A percentile compares a stretch with the other conserved stretches of the same genome.
These are phyloP conservation scores for Lentinula edodes DNA, from an alignment of 768 basidiomycete genomes.

Conservation along the genomic window DNA sequence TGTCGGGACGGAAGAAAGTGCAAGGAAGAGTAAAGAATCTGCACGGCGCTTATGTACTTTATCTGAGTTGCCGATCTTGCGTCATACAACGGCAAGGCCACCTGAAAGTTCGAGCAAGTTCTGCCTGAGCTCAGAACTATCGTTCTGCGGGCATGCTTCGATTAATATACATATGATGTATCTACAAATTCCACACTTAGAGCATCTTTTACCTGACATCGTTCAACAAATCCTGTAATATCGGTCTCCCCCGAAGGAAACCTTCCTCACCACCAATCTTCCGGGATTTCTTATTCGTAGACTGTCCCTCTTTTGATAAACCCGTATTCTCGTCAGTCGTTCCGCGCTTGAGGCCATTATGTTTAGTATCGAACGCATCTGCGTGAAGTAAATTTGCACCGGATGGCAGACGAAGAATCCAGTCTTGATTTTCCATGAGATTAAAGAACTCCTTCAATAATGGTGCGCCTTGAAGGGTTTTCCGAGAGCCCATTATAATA, in stretches of 20 bases:
- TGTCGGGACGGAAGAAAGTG: not conserved
- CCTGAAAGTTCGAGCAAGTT: not conserved
- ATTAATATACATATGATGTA: not conserved
- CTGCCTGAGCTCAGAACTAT: not conserved
- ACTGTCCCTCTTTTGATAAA: conserved; percentile 5
- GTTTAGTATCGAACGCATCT: conserved; percentile 10
- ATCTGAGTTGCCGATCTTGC: not conserved
- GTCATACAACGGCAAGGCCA: not conserved
- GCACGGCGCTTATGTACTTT: not conserved
- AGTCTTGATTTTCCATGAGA: conserved; percentile 64
- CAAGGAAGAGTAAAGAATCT: not conserved
- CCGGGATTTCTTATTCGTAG: conserved; percentile 5
- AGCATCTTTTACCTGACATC: conserved; percentile 16
- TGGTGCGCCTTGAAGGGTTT: conserved; percentile 58
- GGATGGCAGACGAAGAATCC: conserved; percentile 61
- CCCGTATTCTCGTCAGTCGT: not conserved
- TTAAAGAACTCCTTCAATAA: conserved; percentile 72
- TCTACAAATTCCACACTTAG: not conserved
- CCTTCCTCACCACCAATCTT: conserved; percentile 25
- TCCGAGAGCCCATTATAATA: conserved; percentile 83
- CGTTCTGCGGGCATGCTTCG: too few species aligned
- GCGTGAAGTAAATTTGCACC: conserved; percentile 52
- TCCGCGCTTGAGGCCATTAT: not conserved
- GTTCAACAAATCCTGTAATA: conserved; percentile 58
- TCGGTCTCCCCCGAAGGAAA: conserved; percentile 49